Base-by-base conservation (phyloP, 23 red algal genomes). In the Gracilaria vermiculophylla region DNA sequence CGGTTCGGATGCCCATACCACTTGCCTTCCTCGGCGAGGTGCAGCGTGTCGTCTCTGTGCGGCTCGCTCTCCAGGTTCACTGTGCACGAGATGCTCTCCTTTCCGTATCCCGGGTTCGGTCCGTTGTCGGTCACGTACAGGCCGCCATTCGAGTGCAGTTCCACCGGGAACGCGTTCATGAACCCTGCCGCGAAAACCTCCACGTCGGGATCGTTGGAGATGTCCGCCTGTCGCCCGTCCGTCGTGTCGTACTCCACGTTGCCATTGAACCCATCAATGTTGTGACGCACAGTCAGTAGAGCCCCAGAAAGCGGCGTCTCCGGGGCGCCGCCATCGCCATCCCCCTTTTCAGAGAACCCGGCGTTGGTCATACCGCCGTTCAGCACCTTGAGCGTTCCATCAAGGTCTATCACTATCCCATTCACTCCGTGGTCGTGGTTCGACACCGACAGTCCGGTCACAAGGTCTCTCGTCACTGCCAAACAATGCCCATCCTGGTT, bases 391-490 rank as follows among this genome's bases (percentile, higher is more conserved):
- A 90, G 86, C 43, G 58, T 78, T 27, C 86, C 86, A 16, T 90
- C 69, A 19, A 80, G 42, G 24, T 72, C 86, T 13, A 78, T 53
- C 55, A 80, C 70, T 60, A 80, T 78, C 48, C 86, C 86, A 35
- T 90, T 90, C 9, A 90, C 86, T 12, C 86, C 86, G 73, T 90
- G 86, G 69, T 90, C 86, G 29, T 90, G 86, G 35, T 90, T 90
- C 35, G 74, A 80, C 2, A 90, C 86, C 10, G 86, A 80, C 31
- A 90, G 16, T 62, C 86, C 86, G 0, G 86, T 80, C 40, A 90
- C 74, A 16, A 78, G 43, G 43, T 90, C 57, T 29, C 50, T 90
- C 20, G 86, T 80, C 16, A 90, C 77, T 28, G 74, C 62, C 29
- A 90, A 48, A 49, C 86, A 90, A 69, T 90, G 86, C 5, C 86